phyloP scores from a whole-genome alignment of 306 rosid genomes.

The Dryas drummondii region DNA sequence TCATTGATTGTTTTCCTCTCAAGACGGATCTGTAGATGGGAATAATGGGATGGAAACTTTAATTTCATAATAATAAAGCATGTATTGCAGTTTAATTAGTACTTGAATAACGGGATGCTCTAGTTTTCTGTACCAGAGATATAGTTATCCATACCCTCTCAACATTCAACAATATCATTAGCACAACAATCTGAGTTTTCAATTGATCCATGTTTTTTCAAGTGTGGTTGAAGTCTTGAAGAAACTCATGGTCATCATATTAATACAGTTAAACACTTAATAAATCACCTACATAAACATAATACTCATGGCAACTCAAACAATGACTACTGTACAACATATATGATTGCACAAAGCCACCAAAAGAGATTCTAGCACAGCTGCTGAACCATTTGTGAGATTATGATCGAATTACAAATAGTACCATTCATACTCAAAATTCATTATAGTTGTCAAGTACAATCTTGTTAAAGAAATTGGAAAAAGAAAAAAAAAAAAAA shows the following conservation, averaged over 20 bases:
- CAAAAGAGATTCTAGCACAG: conserved; percentile 1
- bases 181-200: background rate
- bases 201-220: too few species aligned
- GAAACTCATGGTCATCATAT: background rate
- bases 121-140: too few species aligned
- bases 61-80: too few species aligned
- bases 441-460: conserved; percentile 9
- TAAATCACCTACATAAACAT: background rate
- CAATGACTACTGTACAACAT: background rate
- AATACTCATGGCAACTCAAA: background rate
- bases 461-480: background rate
- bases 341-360: background rate
- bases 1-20: too few species aligned
- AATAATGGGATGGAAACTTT: too few species aligned
- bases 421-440: background rate
- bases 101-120: too few species aligned
- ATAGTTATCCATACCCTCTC: too few species aligned
- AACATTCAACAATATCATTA: background rate
- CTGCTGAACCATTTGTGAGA: background rate
- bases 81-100: too few species aligned
- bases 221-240: background rate
- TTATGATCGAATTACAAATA: background rate
- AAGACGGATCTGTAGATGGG: too few species aligned
- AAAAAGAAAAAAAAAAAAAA: background rate
- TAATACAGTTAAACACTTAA: too few species aligned